Conservation (phyloP, 169 alveolate genomes). For the Cryptosporidium muris region DNA sequence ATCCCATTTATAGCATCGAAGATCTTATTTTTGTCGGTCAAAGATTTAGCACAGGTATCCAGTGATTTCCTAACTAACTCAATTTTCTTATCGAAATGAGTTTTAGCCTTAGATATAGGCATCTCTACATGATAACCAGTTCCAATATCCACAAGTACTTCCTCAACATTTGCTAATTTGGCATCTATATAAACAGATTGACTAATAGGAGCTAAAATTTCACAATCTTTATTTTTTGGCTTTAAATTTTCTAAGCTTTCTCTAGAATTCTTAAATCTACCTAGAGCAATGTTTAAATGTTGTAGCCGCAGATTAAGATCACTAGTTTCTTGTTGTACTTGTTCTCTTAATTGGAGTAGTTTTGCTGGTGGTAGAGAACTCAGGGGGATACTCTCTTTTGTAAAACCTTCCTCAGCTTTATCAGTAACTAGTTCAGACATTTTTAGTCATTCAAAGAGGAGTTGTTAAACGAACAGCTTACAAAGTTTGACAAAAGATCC, state of each 20-base stretch:
- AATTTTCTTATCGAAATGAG: conserved; percentile 48
- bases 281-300: conserved; percentile 36
- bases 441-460: too few relatives aligned
- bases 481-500: too few relatives aligned
- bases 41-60: conserved; percentile 42
- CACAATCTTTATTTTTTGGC: conserved; percentile 42
- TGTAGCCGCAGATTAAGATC: conserved; percentile 37
- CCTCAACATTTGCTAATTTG: conserved; percentile 21
- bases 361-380: conserved; percentile 68
- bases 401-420: conserved; percentile 4
- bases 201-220: conserved; percentile 52
- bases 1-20: conserved; percentile 56
- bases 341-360: conserved; percentile 56
- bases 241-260: conserved; percentile 39
- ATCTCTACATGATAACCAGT: conserved; percentile 69
- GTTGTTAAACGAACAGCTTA: too few relatives aligned
- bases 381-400: conserved; percentile 29
- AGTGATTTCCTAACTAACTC: conserved; percentile 52
- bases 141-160: conserved; percentile 58
- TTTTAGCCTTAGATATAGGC: conserved; percentile 24
- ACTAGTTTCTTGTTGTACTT: conserved; percentile 40
- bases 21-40: conserved; percentile 40
- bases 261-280: conserved; percentile 28
- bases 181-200: conserved; percentile 64
- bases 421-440: too few relatives aligned